A percentile compares a stretch with the other conserved stretches of the same genome.
Evolutionary conservation across 306 rosid genomes (phyloP).

Genomic region (Trifolium subterraneum): DNA sequence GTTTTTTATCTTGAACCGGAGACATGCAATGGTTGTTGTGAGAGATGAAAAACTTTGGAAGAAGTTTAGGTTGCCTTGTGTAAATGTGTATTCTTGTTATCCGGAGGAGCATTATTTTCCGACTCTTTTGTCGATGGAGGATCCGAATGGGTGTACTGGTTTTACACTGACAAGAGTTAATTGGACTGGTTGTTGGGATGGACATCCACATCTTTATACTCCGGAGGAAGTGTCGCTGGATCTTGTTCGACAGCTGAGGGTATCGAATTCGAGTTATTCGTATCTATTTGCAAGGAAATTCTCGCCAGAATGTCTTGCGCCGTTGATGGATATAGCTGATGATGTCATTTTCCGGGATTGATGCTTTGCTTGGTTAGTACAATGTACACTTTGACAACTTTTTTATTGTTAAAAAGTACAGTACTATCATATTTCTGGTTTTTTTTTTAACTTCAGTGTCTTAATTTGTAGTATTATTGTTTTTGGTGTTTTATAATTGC

Average conservation of each 20-base stretch:
- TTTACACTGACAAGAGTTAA: constrained; percentile 72
- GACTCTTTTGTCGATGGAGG: constrained; percentile 65
- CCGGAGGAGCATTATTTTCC: constrained; percentile 80
- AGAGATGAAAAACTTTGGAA: constrained; percentile 54
- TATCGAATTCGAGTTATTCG: constrained; percentile 51
- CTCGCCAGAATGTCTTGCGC: constrained; percentile 56
- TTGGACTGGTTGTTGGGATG: constrained; percentile 70
- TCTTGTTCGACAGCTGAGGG: constrained; percentile 51
- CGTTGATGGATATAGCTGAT: constrained; percentile 59
- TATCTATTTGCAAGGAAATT: constrained; percentile 69
- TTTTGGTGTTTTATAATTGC: neutral
- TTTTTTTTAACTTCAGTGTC: neutral
- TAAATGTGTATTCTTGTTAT: constrained; percentile 56
- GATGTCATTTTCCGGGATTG: constrained; percentile 63
- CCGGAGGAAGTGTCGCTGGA: constrained; percentile 56
- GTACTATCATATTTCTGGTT: neutral
- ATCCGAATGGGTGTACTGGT: constrained; percentile 57
- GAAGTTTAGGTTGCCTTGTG: constrained; percentile 65
- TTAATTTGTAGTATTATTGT: neutral
- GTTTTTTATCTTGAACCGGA: constrained; percentile 53
- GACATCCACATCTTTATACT: constrained; percentile 62
- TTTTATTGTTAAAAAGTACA: neutral
- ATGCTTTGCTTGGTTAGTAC: constrained; percentile 34
- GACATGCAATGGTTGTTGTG: constrained; percentile 55
- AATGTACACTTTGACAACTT: neutral